A percentile compares a stretch with the other conserved stretches of the same genome.
These are phyloP conservation scores for Zoysia pacifica DNA, from an alignment of 176 grass and related monocot genomes.

Conservation along the genomic window DNA sequence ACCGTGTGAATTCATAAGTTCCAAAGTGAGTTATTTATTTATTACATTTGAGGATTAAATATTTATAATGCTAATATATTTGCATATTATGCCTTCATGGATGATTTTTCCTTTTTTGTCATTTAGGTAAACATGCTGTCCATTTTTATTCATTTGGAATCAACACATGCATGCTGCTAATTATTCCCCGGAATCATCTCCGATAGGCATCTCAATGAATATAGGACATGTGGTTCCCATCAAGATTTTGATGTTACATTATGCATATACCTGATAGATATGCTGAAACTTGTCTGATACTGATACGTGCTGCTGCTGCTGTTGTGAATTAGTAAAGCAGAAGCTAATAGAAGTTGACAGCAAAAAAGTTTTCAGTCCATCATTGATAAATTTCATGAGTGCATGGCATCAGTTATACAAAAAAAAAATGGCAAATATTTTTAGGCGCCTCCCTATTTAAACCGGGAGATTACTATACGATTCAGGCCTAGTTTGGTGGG, in stretches of 20 bases:
- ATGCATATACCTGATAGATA: constrained; percentile 37
- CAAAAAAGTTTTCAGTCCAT: neutral
- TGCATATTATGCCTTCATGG: neutral
- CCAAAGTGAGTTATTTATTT: neutral
- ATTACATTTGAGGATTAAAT: neutral
- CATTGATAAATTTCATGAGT: constrained; percentile 15
- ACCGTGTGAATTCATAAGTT: neutral
- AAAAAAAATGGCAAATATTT: neutral
- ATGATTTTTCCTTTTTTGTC: neutral
- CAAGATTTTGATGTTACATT: constrained; percentile 41
- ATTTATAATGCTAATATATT: neutral
- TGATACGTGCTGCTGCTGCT: constrained; percentile 6
- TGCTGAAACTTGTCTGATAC: constrained; percentile 28
- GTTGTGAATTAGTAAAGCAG: constrained; percentile 18
- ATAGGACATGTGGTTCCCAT: constrained; percentile 41
- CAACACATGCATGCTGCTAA: constrained; percentile 31
- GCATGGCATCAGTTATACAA: constrained; percentile 26
- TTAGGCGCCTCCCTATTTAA: constrained; percentile 1
- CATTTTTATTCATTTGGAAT: neutral
- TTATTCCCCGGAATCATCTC: constrained; percentile 42
- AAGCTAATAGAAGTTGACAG: constrained; percentile 14
- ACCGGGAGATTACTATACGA: neutral
- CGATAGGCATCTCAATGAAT: constrained; percentile 40
- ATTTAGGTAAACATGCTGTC: neutral
- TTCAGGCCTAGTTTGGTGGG: neutral